These are phyloP conservation scores for Phytopythium mirpurense DNA, from an alignment of 352 stramenopile genomes.

Conservation along the genomic window DNA sequence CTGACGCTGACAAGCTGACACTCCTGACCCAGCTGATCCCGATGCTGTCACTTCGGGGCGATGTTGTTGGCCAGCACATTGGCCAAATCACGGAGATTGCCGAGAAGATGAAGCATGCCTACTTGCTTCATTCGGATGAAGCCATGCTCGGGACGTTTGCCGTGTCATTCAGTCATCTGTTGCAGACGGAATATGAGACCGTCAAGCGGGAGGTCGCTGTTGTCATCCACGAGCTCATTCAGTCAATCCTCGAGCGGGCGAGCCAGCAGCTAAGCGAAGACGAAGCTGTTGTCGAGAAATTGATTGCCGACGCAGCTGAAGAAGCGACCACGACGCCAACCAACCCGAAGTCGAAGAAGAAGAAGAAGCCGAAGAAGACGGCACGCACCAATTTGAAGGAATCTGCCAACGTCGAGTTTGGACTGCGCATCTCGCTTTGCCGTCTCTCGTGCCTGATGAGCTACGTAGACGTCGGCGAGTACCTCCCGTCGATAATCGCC, in stretches of 20 bases:
- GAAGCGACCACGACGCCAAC: slow-evolving; percentile 9
- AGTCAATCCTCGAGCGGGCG: slow-evolving; percentile 63
- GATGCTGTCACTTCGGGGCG: slow-evolving; percentile 49
- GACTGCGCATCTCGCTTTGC: slow-evolving; percentile 49
- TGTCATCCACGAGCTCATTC: slow-evolving; percentile 65
- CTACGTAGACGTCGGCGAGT: slow-evolving; percentile 62
- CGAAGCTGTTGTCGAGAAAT: slow-evolving; percentile 22
- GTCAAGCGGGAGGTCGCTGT: slow-evolving; percentile 75
- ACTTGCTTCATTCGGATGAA: slow-evolving; percentile 60
- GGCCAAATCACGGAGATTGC: slow-evolving; percentile 63
- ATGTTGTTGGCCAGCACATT: slow-evolving; percentile 68
- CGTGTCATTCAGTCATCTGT: slow-evolving; percentile 61
- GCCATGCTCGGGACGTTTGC: slow-evolving; percentile 62
- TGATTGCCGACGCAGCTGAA: slow-evolving; percentile 12
- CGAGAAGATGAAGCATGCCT: slow-evolving; percentile 74
- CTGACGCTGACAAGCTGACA: slow-evolving; percentile 71
- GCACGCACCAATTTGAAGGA: slow-evolving; percentile 24
- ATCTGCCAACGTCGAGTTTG: slow-evolving; percentile 63
- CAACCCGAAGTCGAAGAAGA: slow-evolving; percentile 17
- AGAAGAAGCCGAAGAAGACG: slow-evolving; percentile 14
- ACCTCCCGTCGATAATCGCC: slow-evolving; percentile 23
- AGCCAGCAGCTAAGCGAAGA: slow-evolving; percentile 52
- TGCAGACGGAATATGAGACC: slow-evolving; percentile 66
- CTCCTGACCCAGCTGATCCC: slow-evolving; percentile 75
- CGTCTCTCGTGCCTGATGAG: slow-evolving; percentile 56